Base-by-base conservation (phyloP, 2,329 filamentous ascomycete species). In the Graphilbum sp. region DNA sequence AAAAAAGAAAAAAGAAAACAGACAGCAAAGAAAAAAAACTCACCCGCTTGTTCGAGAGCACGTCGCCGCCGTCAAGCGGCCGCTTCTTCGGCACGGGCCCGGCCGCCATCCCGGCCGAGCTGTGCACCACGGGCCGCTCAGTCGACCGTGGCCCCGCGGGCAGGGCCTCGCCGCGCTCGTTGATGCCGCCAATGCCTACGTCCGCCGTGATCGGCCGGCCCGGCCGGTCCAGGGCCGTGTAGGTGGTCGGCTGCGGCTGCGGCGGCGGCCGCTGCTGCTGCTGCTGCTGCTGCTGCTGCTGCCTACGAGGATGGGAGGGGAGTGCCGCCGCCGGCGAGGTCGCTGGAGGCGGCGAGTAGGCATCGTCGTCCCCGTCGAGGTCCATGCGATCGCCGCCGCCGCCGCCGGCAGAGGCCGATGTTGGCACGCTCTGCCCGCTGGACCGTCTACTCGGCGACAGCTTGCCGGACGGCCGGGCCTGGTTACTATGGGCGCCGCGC, bases 11-110 rank as follows among this genome's bases (percentile, higher is more conserved):
- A 18, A 5, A 31, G n/a, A 27, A 20, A 16, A 25, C 3, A 37
- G 7, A 25, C 7, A 20, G 13, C 5, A 16, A 31, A 30, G n/a
- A 18, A 11, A 32, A n/a, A 18, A 16, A 6, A 58, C 62, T 44
- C 55, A 66, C 62, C 47, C 57, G 57, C 47, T 67, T 67, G 1
- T 55, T 38, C 5, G 48, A 45, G 4, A 55, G 54, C 34, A 53
- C 51, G 9, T 46, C 45, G 10, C 45, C 42, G 4, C 50, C 54
- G n/a, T 67, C 63, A 15, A 58, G 53, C 10, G 55, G 45, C 38
- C 66, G 53, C 47, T 69, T 70, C 51, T 60, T 67, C 4, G 17
- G 24, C 2, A 25, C n/a, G n/a, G n/a, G 17, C 16, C 8, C 36
- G 13, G 33, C 32, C 20, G 36, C 13, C 7, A 34, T 32, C 11